These are phyloP conservation scores for Ustilago sp. DNA, from an alignment of 1,284 basidiomycete species.

Conservation along the genomic window DNA sequence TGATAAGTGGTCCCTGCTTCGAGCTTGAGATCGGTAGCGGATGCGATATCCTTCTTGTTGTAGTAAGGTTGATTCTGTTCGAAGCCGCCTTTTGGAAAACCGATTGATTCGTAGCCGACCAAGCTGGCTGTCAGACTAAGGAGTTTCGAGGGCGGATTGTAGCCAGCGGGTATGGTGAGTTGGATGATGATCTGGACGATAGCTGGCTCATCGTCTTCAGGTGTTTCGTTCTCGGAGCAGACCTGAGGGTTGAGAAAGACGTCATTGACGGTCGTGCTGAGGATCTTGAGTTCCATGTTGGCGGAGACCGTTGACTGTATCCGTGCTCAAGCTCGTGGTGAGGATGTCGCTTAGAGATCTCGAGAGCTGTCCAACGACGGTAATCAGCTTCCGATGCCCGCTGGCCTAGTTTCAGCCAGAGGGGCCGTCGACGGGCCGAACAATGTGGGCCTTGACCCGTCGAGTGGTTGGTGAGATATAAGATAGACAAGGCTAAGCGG, in stretches of 20 bases:
- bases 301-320: background rate
- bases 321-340: too few species aligned
- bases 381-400: too few species aligned
- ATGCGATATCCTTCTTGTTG: slow-evolving; percentile 46
- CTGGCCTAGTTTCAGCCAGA: background rate
- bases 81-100: slow-evolving; percentile 51
- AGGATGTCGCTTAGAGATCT: too few species aligned
- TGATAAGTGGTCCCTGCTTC: slow-evolving; percentile 46
- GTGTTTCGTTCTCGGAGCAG: slow-evolving; percentile 33
- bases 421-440: background rate
- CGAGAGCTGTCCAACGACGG: too few species aligned
- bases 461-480: background rate
- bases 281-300: slow-evolving; percentile 54
- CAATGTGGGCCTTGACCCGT: background rate
- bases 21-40: slow-evolving; percentile 46
- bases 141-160: slow-evolving; percentile 42
- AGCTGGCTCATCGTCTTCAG: slow-evolving; percentile 43
- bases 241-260: slow-evolving; percentile 43
- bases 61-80: slow-evolving; percentile 56
- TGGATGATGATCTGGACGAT: slow-evolving; percentile 45
- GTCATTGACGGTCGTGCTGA: slow-evolving; percentile 52
- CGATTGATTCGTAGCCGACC: slow-evolving; percentile 49
- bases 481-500: background rate
- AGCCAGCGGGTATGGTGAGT: slow-evolving; percentile 43
- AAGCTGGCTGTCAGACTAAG: slow-evolving; percentile 34